These are phyloP conservation scores for Penicillium concentricum DNA, from an alignment of 2,329 filamentous ascomycete genomes.

Conservation along the genomic window DNA sequence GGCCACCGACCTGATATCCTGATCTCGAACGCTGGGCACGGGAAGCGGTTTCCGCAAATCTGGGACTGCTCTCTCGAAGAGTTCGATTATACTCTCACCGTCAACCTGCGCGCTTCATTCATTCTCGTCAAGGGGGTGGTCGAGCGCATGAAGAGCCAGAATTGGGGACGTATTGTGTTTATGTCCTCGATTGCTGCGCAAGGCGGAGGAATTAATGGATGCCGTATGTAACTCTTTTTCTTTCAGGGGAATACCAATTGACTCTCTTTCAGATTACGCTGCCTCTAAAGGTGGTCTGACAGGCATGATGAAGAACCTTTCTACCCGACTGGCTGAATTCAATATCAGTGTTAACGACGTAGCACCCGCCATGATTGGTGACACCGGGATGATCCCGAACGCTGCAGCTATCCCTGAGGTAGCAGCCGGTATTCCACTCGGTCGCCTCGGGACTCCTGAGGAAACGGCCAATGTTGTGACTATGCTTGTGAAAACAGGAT, in stretches of 20 bases:
- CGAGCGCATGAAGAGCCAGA: slow-evolving; percentile 58
- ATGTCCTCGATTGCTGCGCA: slow-evolving; percentile 63
- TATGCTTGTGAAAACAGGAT: slow-evolving; percentile 62
- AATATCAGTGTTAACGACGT: slow-evolving; percentile 68
- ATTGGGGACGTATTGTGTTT: slow-evolving; percentile 65
- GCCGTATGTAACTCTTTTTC: slow-evolving; percentile 38
- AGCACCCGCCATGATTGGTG: slow-evolving; percentile 67
- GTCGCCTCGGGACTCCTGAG: slow-evolving; percentile 56
- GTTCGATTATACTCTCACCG: slow-evolving; percentile 61
- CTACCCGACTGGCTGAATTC: slow-evolving; percentile 57
- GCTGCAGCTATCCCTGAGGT: slow-evolving; percentile 59
- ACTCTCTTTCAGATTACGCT: slow-evolving; percentile 45
- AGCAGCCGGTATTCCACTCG: slow-evolving; percentile 59
- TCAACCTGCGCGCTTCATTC: slow-evolving; percentile 64
- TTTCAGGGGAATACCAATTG: neutral
- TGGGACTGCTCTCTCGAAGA: slow-evolving; percentile 63
- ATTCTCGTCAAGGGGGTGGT: slow-evolving; percentile 61
- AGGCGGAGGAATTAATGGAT: slow-evolving; percentile 64
- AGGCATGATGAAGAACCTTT: slow-evolving; percentile 65
- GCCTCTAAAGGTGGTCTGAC: slow-evolving; percentile 63
- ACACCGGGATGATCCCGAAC: slow-evolving; percentile 62
- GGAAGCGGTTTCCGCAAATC: slow-evolving; percentile 58
- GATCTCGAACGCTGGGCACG: slow-evolving; percentile 65
- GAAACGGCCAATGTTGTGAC: slow-evolving; percentile 62
- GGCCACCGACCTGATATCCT: slow-evolving; percentile 61